phyloP scores from a whole-genome alignment of 2,329 filamentous ascomycete genomes.

The Ophiostoma himal-ulmi region DNA sequence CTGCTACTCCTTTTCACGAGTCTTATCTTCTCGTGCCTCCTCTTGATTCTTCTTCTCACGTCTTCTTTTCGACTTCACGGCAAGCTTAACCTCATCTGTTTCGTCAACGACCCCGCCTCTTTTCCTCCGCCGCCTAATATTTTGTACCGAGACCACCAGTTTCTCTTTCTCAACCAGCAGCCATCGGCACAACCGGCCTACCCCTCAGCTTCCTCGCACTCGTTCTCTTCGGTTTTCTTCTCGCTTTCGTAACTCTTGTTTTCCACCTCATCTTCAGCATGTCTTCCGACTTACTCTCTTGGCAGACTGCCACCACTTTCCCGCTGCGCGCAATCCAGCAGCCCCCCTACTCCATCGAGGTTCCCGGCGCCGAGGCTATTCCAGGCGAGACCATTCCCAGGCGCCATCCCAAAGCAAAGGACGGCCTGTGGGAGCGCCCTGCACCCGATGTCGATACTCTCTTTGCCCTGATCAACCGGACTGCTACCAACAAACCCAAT shows the following conservation, averaged over 20 bases:
- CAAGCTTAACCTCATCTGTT: no score
- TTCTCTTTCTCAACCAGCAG: background rate
- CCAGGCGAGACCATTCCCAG: constrained; percentile 80
- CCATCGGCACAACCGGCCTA: background rate
- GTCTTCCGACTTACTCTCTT: background rate
- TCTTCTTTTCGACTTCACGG: no score
- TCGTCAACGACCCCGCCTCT: no score
- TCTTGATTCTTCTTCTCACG: no score
- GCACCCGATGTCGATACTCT: constrained; percentile 66
- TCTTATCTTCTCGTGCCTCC: no score
- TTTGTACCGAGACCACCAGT: background rate
- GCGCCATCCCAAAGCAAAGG: constrained; percentile 63
- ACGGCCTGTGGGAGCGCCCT: constrained; percentile 63
- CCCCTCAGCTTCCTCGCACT: background rate
- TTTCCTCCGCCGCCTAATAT: background rate
- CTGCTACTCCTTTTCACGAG: no score
- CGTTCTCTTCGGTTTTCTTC: background rate
- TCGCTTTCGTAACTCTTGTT: background rate
- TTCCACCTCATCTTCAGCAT: background rate
- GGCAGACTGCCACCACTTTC: constrained; percentile 32
- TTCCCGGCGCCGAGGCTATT: constrained; percentile 59
- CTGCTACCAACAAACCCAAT: constrained; percentile 57
- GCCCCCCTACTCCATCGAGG: constrained; percentile 70
- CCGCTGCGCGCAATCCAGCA: constrained; percentile 58
- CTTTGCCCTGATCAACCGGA: constrained; percentile 69